Conservation (phyloP, 2,329 filamentous ascomycete species). For the Alternaria atra region DNA sequence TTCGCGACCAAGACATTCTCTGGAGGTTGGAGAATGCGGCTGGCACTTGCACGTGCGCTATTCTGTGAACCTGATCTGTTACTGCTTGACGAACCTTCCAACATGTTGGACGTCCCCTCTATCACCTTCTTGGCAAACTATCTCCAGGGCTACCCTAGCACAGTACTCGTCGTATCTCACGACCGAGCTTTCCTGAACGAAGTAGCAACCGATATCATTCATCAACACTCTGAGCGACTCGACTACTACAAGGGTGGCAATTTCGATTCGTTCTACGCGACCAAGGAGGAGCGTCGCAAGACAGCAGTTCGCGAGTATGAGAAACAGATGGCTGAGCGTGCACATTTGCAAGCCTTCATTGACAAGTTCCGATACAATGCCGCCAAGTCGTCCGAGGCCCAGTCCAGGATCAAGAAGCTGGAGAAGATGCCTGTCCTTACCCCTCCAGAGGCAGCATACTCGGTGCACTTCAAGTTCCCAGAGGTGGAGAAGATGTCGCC, state of each 20-base stretch:
- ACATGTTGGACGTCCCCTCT: constrained; percentile 99
- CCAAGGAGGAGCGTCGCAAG: constrained; percentile 96
- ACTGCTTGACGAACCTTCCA: constrained; percentile 97
- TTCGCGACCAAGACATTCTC: constrained; percentile 97
- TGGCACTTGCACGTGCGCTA: constrained; percentile 90
- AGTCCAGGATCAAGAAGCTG: constrained; percentile 98
- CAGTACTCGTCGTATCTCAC: constrained; percentile 95
- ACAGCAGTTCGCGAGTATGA: constrained; percentile 97
- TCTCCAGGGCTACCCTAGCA: constrained; percentile 91
- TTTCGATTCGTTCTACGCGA: constrained; percentile 81
- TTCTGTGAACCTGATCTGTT: constrained; percentile 98
- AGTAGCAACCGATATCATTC: constrained; percentile 98
- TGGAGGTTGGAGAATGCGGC: constrained; percentile 98
- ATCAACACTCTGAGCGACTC: constrained; percentile 94
- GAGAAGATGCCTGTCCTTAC: constrained; percentile 96
- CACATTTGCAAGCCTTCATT: constrained; percentile 95
- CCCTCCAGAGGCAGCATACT: constrained; percentile 91
- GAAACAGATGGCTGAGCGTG: constrained; percentile 93
- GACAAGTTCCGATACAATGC: constrained; percentile 99
- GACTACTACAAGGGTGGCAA: constrained; percentile 99
- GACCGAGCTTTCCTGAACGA: constrained; percentile 99
- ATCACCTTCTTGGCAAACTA: constrained; percentile 98
- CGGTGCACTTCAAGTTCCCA: constrained; percentile 95
- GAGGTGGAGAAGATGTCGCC: constrained; percentile 97
- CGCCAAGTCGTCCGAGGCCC: constrained; percentile 96